Conservation (phyloP, 352 stramenopile genomes). For the Phytophthora meadii region DNA sequence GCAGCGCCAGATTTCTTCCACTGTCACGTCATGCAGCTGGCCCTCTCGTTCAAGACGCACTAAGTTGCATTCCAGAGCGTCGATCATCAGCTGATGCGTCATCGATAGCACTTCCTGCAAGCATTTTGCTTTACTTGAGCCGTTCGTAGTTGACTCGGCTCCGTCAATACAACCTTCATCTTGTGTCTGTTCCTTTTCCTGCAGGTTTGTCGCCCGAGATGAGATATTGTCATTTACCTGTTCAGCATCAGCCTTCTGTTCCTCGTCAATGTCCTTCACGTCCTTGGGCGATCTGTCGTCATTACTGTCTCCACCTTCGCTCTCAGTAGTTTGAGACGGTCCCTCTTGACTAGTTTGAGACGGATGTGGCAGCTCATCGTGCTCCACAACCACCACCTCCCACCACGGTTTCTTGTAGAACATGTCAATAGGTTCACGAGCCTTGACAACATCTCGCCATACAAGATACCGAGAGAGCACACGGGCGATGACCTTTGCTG, state of each 20-base stretch:
- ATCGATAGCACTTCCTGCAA: conserved; percentile 66
- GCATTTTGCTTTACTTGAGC: conserved; percentile 45
- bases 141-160: neutral
- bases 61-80: conserved; percentile 75
- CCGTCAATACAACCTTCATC: conserved; percentile 8
- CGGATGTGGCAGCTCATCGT: conserved; percentile 48
- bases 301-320: conserved; percentile 26
- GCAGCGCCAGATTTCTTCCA: conserved; percentile 65
- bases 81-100: conserved; percentile 70
- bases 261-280: conserved; percentile 31
- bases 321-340: conserved; percentile 14
- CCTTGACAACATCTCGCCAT: conserved; percentile 60
- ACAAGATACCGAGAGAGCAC: conserved; percentile 67
- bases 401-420: conserved; percentile 94
- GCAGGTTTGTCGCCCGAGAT: conserved; percentile 7
- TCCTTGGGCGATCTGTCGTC: conserved; percentile 33
- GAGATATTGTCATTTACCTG: neutral
- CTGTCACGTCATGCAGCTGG: conserved; percentile 57
- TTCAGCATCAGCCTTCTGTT: conserved; percentile 10
- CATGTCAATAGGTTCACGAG: conserved; percentile 80
- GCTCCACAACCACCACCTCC: conserved; percentile 77
- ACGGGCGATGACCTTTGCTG: conserved; percentile 85
- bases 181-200: conserved; percentile 20
- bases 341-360: conserved; percentile 6
- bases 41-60: conserved; percentile 69